These are phyloP conservation scores for Candida caryicola DNA, from an alignment of 805 yeast genomes.

Conservation along the genomic window DNA sequence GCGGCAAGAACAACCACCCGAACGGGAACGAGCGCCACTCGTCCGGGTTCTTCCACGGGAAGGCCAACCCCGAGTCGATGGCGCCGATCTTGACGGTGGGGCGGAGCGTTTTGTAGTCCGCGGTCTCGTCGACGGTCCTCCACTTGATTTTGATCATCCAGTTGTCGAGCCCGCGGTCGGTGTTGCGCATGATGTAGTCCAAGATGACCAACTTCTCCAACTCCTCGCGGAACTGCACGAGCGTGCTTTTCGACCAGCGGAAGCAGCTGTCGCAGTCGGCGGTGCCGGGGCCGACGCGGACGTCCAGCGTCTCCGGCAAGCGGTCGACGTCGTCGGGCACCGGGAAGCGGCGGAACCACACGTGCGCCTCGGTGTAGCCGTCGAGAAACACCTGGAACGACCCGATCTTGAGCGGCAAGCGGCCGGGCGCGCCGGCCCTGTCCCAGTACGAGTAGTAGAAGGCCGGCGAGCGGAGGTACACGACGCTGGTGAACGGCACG, in stretches of 20 bases:
- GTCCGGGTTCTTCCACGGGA: conserved; percentile 82
- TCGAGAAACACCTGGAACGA: conserved; percentile 62
- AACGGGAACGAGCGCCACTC: conserved; percentile 79
- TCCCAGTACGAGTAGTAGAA: conserved; percentile 57
- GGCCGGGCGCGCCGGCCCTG: conserved; percentile 21
- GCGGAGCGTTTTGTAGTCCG: conserved; percentile 10
- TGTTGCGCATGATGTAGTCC: conserved; percentile 71
- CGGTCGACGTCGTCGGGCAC: conserved; percentile 40
- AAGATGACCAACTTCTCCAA: conserved; percentile 66
- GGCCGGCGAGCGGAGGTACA: conserved; percentile 43
- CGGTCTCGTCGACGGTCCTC: conserved; percentile 13
- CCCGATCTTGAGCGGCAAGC: conserved; percentile 53
- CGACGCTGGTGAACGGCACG: conserved; percentile 65
- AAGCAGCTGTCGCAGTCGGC: conserved; percentile 22
- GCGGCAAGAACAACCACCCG: conserved; percentile 73
- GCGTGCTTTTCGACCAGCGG: conserved; percentile 50
- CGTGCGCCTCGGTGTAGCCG: conserved; percentile 60
- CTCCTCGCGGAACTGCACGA: conserved; percentile 55
- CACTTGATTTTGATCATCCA: conserved; percentile 71
- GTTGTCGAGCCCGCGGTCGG: conserved; percentile 72
- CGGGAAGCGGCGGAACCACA: conserved; percentile 55
- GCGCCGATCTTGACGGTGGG: conserved; percentile 61
- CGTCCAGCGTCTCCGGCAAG: conserved; percentile 12
- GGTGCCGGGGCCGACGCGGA: conserved; percentile 11
- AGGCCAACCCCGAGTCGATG: conserved; percentile 70